Conservation (phyloP, 345 rosid genomes). For the Erucastrum elatum region DNA sequence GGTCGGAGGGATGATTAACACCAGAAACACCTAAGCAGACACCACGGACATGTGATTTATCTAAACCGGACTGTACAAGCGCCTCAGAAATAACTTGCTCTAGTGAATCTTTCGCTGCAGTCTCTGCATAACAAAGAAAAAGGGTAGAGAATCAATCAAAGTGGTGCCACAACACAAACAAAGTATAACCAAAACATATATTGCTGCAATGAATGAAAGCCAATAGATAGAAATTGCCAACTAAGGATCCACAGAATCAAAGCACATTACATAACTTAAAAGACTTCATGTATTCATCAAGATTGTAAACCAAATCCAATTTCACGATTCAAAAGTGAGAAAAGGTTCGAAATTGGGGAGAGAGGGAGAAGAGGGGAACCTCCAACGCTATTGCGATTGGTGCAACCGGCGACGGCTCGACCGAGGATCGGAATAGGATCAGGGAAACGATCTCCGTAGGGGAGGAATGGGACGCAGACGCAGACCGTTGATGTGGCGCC, state of each 20-base stretch:
- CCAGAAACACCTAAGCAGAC: conserved; percentile 96
- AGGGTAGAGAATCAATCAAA: conserved; percentile 2
- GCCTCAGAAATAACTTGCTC: conserved; percentile 86
- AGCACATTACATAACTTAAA: background rate
- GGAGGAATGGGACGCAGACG: conserved; percentile 38
- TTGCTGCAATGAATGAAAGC: background rate
- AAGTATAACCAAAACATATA: conserved; percentile 16
- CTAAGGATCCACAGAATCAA: too few relatives aligned
- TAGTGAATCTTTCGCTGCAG: conserved; percentile 76
- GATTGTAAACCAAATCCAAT: background rate
- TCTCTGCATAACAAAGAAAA: conserved; percentile 45
- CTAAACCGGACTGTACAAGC: conserved; percentile 64
- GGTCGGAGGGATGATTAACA: conserved; percentile 89
- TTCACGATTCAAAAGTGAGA: background rate
- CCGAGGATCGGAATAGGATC: conserved; percentile 40
- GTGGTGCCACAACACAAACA: conserved; percentile 9
- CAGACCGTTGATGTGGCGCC: conserved; percentile 46
- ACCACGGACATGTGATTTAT: conserved; percentile 66
- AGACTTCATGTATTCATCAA: background rate
- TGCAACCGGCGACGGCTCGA: conserved; percentile 39
- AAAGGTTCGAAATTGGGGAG: background rate
- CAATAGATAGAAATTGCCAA: background rate
- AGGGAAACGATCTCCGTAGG: conserved; percentile 19
- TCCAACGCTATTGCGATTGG: conserved; percentile 45
- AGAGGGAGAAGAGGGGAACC: conserved; percentile 32